Base-by-base conservation (phyloP, 306 rosid species). In the Ziziphus jujuba region DNA sequence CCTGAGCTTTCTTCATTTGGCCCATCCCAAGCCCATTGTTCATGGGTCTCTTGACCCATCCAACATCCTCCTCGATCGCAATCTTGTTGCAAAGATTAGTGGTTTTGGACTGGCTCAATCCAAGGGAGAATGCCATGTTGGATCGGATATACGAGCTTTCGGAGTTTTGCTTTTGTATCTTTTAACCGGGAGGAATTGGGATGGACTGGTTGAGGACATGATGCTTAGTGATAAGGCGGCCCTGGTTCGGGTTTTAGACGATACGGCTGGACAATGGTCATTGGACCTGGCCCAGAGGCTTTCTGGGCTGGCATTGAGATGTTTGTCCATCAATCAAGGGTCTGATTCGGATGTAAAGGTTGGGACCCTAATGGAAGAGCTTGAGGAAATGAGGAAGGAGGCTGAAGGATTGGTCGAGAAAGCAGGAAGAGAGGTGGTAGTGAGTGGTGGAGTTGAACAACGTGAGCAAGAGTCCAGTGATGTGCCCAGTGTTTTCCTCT, bases 181-280 rank as follows among this genome's bases (percentile, higher is more conserved):
- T 40, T 17, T 92, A 3, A 85, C 82, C 0, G 96, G 90, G 59
- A 84, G 87, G 55, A 73, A 80, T 57, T 80, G 89, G 85, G 71
- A 7, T 2, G 89, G 84, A 70, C 83, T 78, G 2, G 28, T 67
- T n/a, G 84, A 84, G 9, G 82, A 65, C 76, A 70, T 64, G 19
- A 16, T 72, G 70, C 65, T 53, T 2, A 70, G 35, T 65, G 84
- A 77, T 13, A 72, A 17, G 59, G 74, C 58, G 0, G 72, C 67
- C 9, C 44, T 87, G 64, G 79, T 63, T 9, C 48, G 22, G 61
- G 77, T 65, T 64, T 58, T 87, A 35, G 95, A 92, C 36, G 71
- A 77, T 54, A 66, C 10, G 74, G 90, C 87, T 1, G 95, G 96
- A 24, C 67, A 60, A 3, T 92, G 96, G 98, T 92, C 96, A 0